Percentiles rank a stretch among this genome's conserved stretches.
These are phyloP conservation scores for Sugiyamaella grinbergsii DNA, from an alignment of 1,139 yeast genomes.

Conservation along the genomic window DNA sequence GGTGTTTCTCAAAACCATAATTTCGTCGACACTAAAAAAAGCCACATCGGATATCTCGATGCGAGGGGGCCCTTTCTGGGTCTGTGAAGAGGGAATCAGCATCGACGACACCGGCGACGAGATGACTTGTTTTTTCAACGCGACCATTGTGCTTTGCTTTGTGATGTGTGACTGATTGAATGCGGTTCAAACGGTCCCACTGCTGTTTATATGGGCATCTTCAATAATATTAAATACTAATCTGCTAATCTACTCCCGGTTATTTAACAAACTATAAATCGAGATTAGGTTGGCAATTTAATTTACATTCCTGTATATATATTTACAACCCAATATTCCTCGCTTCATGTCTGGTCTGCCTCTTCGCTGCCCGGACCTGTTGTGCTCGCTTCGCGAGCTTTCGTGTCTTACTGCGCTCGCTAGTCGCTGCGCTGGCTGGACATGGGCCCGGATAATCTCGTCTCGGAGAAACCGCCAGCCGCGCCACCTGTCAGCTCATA, in stretches of 20 bases:
- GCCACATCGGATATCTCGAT: not conserved
- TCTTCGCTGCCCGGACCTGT: no score
- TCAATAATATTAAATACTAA: no score
- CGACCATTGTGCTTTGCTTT: constrained; percentile 1
- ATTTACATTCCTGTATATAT: no score
- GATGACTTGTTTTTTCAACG: constrained; percentile 4
- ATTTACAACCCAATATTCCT: no score
- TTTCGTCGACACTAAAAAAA: constrained; percentile 10
- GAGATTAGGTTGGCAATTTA: not conserved
- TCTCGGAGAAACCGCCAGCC: no score
- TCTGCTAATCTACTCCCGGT: not conserved
- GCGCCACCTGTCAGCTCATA: no score
- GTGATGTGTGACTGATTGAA: not conserved
- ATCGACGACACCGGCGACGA: not conserved
- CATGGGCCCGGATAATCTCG: no score
- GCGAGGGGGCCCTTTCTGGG: not conserved
- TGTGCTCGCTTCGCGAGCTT: no score
- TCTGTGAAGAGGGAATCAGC: not conserved
- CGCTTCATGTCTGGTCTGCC: no score
- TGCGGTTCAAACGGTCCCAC: not conserved
- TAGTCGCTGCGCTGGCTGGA: no score
- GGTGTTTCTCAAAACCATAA: constrained; percentile 8
- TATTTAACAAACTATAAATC: not conserved
- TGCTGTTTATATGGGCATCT: not conserved
- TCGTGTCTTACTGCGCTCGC: no score